Base-by-base conservation (phyloP, 139 green algal genomes). In the Chlorella vulgaris region DNA sequence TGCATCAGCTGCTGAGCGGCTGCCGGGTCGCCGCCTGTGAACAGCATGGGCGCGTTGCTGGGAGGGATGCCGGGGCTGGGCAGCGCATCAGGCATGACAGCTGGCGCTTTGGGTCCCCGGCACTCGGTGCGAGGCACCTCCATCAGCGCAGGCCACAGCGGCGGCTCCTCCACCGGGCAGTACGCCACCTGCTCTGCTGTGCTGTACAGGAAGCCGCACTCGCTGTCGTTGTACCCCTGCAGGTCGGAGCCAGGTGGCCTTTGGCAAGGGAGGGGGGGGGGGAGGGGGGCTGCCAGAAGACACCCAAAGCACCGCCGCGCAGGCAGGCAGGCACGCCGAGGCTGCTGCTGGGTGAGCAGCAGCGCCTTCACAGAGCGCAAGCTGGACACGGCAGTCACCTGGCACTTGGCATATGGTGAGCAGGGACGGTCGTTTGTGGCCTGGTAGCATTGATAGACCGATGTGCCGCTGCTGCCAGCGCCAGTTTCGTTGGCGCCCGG, bases 401-500 rank as follows among this genome's bases (percentile, higher is more conserved):
- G 82, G 81, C 90, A 93, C 18, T 88, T 73, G 2, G 89, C 83
- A 42, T 92, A 92, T 13, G 90, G 89, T 10, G 90, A 91, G 85
- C 90, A 93, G 7, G 89, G 83, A 26, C 63, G 65, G 4, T 89
- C 76, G 0, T 66, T 43, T 0, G 87, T 91, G 19, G 88, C 83
- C 18, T 80, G 60, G 62, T 86, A 93, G 85, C 90, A 93, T 50
- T 83, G 51, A 38, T 81, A 92, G 47, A 28, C 66, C 15, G 63
- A 75, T 1, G 15, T 65, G 22, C 51, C 26, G 36, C 8, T 8
- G 47, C 6, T 47, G 53, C 38, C 55, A 21, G 35, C 39, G 38
- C 29, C 67, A 13, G 29, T 22, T 1, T 5, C 1, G 43, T 22
- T 29, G 29, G 28, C 50, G 0, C 13, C 51, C 7, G 33, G 24